Base-by-base conservation (phyloP, 768 basidiomycete genomes). In the Chiua virens region DNA sequence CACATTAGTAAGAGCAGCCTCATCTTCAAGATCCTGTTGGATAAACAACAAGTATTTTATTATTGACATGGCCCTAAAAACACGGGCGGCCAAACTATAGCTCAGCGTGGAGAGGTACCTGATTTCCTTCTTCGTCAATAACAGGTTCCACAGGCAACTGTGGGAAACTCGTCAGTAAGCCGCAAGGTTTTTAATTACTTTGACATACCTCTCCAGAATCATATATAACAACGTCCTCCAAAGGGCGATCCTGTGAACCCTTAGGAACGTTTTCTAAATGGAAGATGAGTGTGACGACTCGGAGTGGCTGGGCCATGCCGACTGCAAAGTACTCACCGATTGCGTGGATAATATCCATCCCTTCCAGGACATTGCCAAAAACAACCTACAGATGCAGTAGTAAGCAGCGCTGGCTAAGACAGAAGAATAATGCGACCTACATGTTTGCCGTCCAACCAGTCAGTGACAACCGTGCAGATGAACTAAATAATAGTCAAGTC, bases 31-130 rank as follows among this genome's bases (percentile, higher is more conserved):
- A 59, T 73, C 79, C 78, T 82, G 74, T 75, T 60, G 67, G n/a
- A 73, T 60, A 75, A 78, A 63, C 63, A 74, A 76, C 72, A 62
- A 62, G 73, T 74, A 49, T 78, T 78, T 78, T 65, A 65, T 64
- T 64, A 82, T 83, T 79, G 66, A 71, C 71, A 76, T 71, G 65
- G 68, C 51, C 68, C 32, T 44, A 60, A 56, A 38, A 62, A 65
- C 54, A 66, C 48, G 30, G 50, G 60, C 64, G 70, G 74, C 75
- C 65, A 66, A 64, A 71, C 86, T 64, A 98, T 68, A 98, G 92
- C 83, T 98, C 96, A 82, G 82, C 88, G 67, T 84, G 92, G 63
- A 90, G 72, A 73, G 93, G 95, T 84, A 96, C 92, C 91, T 96
- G 77, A 55, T 90, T 86, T 66, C 85, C 89, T 48, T 87, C 79